Evolutionary conservation across 192 early-diverging fungal species (phyloP).

Genomic region (Jimgerdemannia lactiflua): DNA sequence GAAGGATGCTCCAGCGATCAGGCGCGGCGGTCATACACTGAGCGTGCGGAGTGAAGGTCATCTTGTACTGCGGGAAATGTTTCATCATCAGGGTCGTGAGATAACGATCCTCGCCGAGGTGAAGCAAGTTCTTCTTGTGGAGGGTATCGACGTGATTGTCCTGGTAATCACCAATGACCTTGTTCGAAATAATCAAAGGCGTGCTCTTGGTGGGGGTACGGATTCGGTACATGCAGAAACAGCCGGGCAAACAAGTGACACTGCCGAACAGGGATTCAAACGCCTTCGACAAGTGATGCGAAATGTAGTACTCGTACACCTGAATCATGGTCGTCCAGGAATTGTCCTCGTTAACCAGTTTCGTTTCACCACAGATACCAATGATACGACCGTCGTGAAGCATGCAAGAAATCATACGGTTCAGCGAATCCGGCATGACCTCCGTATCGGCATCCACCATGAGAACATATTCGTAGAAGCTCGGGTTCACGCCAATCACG

Average conservation of each 20-base stretch:
- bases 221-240: slow-evolving; percentile 86
- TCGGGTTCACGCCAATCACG: slow-evolving; percentile 88
- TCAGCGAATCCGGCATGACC: slow-evolving; percentile 82
- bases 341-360: slow-evolving; percentile 84
- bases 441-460: slow-evolving; percentile 85
- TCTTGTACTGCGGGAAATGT: slow-evolving; percentile 94
- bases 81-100: slow-evolving; percentile 97
- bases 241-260: slow-evolving; percentile 81
- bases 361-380: slow-evolving; percentile 94
- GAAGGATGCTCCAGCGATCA: slow-evolving; percentile 82
- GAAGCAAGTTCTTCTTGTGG: slow-evolving; percentile 96
- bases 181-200: slow-evolving; percentile 79
- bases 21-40: slow-evolving; percentile 89
- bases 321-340: slow-evolving; percentile 98
- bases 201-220: slow-evolving; percentile 60
- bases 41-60: slow-evolving; percentile 90
- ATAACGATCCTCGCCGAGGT: slow-evolving; percentile 96
- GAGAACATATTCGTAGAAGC: slow-evolving; percentile 74
- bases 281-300: slow-evolving; percentile 90
- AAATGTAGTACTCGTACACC: slow-evolving; percentile 92
- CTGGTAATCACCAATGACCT: slow-evolving; percentile 83
- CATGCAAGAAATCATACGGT: slow-evolving; percentile 82
- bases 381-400: slow-evolving; percentile 77
- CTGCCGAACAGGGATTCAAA: slow-evolving; percentile 81
- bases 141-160: slow-evolving; percentile 93